phyloP scores from a whole-genome alignment of 768 basidiomycete species.

The Termitomyces sp. region DNA sequence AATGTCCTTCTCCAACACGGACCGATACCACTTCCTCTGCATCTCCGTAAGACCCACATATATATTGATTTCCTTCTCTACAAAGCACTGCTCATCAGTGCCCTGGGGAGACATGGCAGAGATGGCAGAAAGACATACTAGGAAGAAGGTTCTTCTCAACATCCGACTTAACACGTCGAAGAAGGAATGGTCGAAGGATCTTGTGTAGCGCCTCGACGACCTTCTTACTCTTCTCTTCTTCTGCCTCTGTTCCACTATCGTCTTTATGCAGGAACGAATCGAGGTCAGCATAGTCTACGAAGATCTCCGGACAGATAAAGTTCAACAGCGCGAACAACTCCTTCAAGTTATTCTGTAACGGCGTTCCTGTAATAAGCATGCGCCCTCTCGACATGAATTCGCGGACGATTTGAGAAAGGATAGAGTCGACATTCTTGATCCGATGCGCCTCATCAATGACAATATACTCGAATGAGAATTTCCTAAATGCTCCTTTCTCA shows the following conservation, averaged over 20 bases:
- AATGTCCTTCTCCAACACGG: slow-evolving; percentile 95
- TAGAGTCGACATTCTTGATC: slow-evolving; percentile 98
- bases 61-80: slow-evolving; percentile 98
- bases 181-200: slow-evolving; percentile 91
- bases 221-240: slow-evolving; percentile 85
- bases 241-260: slow-evolving; percentile 56
- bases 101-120: neutral
- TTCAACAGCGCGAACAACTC: slow-evolving; percentile 91
- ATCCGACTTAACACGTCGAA: slow-evolving; percentile 92
- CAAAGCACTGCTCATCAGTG: slow-evolving; percentile 3
- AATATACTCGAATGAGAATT: slow-evolving; percentile 97
- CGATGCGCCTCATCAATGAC: slow-evolving; percentile 98
- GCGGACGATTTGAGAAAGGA: slow-evolving; percentile 92
- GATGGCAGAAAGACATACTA: slow-evolving; percentile 43
- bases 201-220: slow-evolving; percentile 97
- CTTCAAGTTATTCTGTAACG: slow-evolving; percentile 94
- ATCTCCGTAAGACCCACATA: slow-evolving; percentile 96
- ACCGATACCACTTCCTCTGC: slow-evolving; percentile 98
- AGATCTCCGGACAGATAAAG: slow-evolving; percentile 97
- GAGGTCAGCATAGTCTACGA: slow-evolving; percentile 86
- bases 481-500: slow-evolving; percentile 89
- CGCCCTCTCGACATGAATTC: slow-evolving; percentile 86
- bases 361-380: slow-evolving; percentile 94
- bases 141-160: slow-evolving; percentile 96
- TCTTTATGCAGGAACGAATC: slow-evolving; percentile 95